Evolutionary conservation across 805 yeast genomes (phyloP).

Genomic region (Metschnikowia shivogae): DNA sequence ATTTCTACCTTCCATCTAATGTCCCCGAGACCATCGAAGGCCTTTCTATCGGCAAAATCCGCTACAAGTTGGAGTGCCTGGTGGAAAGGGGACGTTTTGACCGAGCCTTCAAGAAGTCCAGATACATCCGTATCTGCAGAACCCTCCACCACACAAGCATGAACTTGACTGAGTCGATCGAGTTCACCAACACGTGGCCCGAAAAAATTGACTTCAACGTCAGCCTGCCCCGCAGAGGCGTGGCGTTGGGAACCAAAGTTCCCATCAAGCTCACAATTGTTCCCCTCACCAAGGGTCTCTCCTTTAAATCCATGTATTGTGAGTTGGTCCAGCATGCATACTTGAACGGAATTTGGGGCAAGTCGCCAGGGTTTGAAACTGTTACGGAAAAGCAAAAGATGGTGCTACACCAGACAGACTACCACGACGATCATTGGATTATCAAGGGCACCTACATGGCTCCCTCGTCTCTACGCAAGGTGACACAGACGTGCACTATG

Average conservation of each 20-base stretch:
- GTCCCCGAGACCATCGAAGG: conserved; percentile 52
- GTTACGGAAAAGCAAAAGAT: conserved; percentile 25
- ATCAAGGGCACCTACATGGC: conserved; percentile 38
- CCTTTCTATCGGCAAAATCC: conserved; percentile 36
- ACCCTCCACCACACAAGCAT: conserved; percentile 40
- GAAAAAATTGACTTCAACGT: conserved; percentile 50
- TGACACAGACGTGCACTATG: conserved; percentile 42
- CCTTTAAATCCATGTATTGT: conserved; percentile 30
- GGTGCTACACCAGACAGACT: conserved; percentile 17
- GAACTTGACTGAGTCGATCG: conserved; percentile 39
- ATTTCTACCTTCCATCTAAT: conserved; percentile 41
- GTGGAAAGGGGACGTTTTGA: conserved; percentile 43
- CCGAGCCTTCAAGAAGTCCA: conserved; percentile 29
- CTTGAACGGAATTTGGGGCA: conserved; percentile 28
- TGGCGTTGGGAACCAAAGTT: conserved; percentile 44
- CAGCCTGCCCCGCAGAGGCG: conserved; percentile 37
- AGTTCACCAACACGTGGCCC: conserved; percentile 50
- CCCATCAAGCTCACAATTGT: conserved; percentile 42
- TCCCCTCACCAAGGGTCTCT: conserved; percentile 45
- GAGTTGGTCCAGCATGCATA: conserved; percentile 37
- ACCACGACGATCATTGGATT: conserved; percentile 42
- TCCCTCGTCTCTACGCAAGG: conserved; percentile 36
- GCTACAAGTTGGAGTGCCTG: conserved; percentile 41
- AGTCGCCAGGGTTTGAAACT: conserved; percentile 40
- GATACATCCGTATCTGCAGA: conserved; percentile 43